A percentile compares a stretch with the other conserved stretches of the same genome.
Conservation (phyloP, 2,329 filamentous ascomycete species). For the Ophiostoma sp. region DNA sequence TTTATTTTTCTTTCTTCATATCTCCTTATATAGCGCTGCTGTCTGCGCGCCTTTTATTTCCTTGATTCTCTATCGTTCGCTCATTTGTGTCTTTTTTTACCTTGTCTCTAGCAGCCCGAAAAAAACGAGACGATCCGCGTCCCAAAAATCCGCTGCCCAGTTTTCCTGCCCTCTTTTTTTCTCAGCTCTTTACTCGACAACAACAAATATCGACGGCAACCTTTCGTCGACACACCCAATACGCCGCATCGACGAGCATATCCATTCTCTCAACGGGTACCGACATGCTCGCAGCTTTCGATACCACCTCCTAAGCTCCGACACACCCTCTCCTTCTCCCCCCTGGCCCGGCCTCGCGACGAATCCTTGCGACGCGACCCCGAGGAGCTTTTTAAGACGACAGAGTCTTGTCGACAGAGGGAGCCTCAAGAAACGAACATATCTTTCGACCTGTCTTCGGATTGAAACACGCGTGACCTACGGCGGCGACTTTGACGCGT, state of each 20-base stretch:
- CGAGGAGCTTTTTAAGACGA: not conserved
- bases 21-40: not conserved
- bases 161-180: slow-evolving; percentile 3
- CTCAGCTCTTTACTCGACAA: not conserved
- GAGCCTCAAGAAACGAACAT: not conserved
- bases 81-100: not conserved
- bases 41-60: not conserved
- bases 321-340: not conserved
- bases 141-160: slow-evolving; percentile 1
- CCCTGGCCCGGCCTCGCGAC: not conserved
- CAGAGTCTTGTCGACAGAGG: not conserved
- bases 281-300: slow-evolving; percentile 16
- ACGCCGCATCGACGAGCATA: not conserved
- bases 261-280: not conserved
- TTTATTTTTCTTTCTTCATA: not conserved
- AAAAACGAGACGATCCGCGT: slow-evolving; percentile 7
- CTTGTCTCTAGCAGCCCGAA: not conserved
- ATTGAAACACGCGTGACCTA: slow-evolving; percentile 4
- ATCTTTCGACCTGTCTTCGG: not conserved
- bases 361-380: not conserved
- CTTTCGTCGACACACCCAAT: not conserved
- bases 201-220: not conserved
- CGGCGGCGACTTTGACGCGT: slow-evolving; percentile 12
- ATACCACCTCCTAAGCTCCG: not conserved
- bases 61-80: not conserved